Conservation (phyloP, 1,284 basidiomycete genomes). For the Stereum hirsutum region DNA sequence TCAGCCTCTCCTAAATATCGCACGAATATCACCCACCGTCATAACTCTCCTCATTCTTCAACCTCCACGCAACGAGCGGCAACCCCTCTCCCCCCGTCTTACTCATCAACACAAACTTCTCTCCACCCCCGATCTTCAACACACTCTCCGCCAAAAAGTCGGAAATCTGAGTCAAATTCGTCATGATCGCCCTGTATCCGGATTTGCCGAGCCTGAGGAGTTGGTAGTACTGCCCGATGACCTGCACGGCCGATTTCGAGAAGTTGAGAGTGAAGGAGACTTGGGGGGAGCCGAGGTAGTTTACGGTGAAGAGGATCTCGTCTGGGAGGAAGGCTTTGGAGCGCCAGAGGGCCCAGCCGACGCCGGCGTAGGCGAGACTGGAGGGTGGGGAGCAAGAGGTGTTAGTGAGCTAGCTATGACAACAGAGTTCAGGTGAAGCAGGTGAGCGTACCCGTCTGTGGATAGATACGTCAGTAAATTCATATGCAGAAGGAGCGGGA, state of each 20-base stretch:
- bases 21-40: neutral
- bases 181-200: neutral
- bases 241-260: constrained; percentile 53
- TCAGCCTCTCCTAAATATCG: too few relatives aligned
- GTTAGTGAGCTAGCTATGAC: too few relatives aligned
- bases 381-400: too few relatives aligned
- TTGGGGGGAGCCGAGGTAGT: constrained; percentile 49
- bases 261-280: constrained; percentile 60
- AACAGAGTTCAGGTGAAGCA: too few relatives aligned
- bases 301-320: constrained; percentile 58
- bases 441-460: neutral
- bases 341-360: constrained; percentile 62
- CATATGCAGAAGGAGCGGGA: neutral
- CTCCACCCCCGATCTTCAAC: neutral
- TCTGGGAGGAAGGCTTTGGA: constrained; percentile 46
- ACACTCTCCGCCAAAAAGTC: neutral
- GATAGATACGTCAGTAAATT: neutral
- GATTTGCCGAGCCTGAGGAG: constrained; percentile 1
- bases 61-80: neutral
- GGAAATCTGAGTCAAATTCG: neutral
- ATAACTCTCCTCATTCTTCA: neutral
- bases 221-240: constrained; percentile 39
- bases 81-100: neutral
- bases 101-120: neutral
- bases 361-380: constrained; percentile 53